A percentile compares a stretch with the other conserved stretches of the same genome.
phyloP scores from a whole-genome alignment of 257 asterid genomes.

The Nicotiana benthamiana region DNA sequence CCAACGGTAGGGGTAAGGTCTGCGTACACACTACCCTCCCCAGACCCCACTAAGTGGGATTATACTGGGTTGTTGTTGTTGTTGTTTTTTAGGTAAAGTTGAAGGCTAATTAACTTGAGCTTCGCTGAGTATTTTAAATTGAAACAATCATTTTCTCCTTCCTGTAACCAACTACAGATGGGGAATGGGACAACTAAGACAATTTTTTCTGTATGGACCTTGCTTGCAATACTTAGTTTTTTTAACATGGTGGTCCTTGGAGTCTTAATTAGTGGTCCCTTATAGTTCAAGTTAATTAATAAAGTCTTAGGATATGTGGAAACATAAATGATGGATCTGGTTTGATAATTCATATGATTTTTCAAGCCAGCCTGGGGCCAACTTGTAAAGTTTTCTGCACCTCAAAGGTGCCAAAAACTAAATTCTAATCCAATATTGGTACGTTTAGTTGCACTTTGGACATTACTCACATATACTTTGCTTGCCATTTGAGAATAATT shows the following conservation, averaged over 20 bases:
- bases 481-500: background rate
- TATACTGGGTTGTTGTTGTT: too few species aligned
- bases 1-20: too few species aligned
- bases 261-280: conserved; percentile 3
- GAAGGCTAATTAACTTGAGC: background rate
- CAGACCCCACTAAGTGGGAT: too few species aligned
- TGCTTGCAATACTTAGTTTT: conserved; percentile 1
- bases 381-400: background rate
- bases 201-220: background rate
- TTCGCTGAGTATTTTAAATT: background rate
- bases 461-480: background rate
- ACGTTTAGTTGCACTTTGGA: background rate
- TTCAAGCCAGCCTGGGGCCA: background rate
- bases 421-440: background rate
- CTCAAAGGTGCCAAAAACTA: background rate
- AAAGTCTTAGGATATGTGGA: background rate
- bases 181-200: background rate
- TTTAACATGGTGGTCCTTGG: background rate
- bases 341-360: background rate
- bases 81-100: too few species aligned
- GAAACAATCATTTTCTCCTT: background rate
- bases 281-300: background rate
- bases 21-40: too few species aligned
- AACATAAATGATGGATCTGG: conserved; percentile 7
- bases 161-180: background rate